These are phyloP conservation scores for Macadamia tetraphylla DNA, from an alignment of 164 flowering plant species.

Conservation along the genomic window DNA sequence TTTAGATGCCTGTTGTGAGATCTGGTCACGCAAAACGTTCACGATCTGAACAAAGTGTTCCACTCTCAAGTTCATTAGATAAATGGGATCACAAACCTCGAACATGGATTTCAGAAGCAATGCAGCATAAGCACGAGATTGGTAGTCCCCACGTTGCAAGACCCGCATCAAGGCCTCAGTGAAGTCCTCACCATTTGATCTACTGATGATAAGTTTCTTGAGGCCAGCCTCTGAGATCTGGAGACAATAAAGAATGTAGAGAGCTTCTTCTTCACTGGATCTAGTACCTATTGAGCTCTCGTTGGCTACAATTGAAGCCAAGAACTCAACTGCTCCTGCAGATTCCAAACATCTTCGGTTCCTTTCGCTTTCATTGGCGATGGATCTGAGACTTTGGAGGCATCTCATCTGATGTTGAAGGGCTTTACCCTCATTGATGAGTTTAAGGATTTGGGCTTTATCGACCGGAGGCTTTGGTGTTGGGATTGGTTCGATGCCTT, in stretches of 20 bases:
- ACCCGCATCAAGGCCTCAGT: slow-evolving; percentile 32
- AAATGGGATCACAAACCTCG: slow-evolving; percentile 45
- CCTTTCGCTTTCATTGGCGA: slow-evolving; percentile 32
- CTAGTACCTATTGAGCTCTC: slow-evolving; percentile 1
- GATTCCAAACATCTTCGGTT: slow-evolving; percentile 38
- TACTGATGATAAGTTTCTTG: slow-evolving; percentile 18
- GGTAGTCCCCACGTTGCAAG: slow-evolving; percentile 31
- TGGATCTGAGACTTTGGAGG: slow-evolving; percentile 33
- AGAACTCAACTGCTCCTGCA: slow-evolving; percentile 45
- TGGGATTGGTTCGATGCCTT: slow-evolving; percentile 55
- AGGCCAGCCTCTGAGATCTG: slow-evolving; percentile 32
- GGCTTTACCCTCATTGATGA: slow-evolving; percentile 31
- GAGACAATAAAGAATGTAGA: slow-evolving; percentile 36
- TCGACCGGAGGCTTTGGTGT: slow-evolving; percentile 56
- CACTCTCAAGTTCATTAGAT: slow-evolving; percentile 19
- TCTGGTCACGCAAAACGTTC: slow-evolving; percentile 34
- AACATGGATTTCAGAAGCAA: slow-evolving; percentile 38
- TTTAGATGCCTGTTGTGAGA: slow-evolving; percentile 49
- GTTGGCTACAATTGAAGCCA: slow-evolving; percentile 34
- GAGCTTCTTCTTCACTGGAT: slow-evolving; percentile 48
- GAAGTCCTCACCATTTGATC: slow-evolving; percentile 20
- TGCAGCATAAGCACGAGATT: slow-evolving; percentile 42
- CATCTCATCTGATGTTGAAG: slow-evolving; percentile 29
- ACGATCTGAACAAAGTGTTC: slow-evolving; percentile 37
- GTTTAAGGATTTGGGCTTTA: slow-evolving; percentile 32